A percentile compares a stretch with the other conserved stretches of the same genome.
phyloP scores from a whole-genome alignment of 2,329 filamentous ascomycete species.

The Capronia americana region DNA sequence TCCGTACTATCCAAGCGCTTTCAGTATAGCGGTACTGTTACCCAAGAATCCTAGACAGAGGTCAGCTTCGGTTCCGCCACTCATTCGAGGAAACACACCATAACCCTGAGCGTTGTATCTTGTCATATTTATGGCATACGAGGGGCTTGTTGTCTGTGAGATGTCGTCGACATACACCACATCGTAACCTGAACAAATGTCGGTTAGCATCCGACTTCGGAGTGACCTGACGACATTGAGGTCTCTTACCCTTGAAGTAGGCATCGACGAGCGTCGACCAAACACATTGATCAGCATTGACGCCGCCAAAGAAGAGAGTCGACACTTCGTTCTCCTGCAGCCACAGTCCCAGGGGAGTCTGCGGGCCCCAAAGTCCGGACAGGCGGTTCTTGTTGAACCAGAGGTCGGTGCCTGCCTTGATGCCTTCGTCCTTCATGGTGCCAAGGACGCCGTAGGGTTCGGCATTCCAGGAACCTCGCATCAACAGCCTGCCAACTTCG shows the following conservation, averaged over 20 bases:
- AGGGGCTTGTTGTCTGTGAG: constrained; percentile 54
- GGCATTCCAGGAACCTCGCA: constrained; percentile 62
- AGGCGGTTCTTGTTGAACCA: constrained; percentile 64
- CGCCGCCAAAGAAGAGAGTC: constrained; percentile 63
- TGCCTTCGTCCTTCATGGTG: constrained; percentile 51
- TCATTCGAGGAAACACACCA: constrained; percentile 7
- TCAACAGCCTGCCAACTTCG: constrained; percentile 50
- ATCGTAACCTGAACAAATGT: constrained; percentile 50
- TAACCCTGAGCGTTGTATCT: constrained; percentile 28
- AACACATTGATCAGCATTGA: constrained; percentile 69
- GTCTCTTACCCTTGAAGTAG: constrained; percentile 54
- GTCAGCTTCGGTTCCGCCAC: constrained; percentile 11
- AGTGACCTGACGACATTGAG: neutral
- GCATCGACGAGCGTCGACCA: constrained; percentile 62
- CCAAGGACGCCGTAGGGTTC: constrained; percentile 52
- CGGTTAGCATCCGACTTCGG: neutral
- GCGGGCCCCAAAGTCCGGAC: constrained; percentile 60
- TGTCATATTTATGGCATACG: constrained; percentile 21
- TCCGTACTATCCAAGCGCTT: constrained; percentile 19
- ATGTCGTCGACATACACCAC: constrained; percentile 62
- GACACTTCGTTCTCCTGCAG: constrained; percentile 50
- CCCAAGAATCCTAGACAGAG: constrained; percentile 21
- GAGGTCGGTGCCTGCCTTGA: constrained; percentile 52
- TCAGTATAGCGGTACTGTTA: constrained; percentile 26
- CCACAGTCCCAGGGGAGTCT: constrained; percentile 52